Evolutionary conservation across 1,284 basidiomycete species (phyloP).

Genomic region (Phellinidium pouzarii): DNA sequence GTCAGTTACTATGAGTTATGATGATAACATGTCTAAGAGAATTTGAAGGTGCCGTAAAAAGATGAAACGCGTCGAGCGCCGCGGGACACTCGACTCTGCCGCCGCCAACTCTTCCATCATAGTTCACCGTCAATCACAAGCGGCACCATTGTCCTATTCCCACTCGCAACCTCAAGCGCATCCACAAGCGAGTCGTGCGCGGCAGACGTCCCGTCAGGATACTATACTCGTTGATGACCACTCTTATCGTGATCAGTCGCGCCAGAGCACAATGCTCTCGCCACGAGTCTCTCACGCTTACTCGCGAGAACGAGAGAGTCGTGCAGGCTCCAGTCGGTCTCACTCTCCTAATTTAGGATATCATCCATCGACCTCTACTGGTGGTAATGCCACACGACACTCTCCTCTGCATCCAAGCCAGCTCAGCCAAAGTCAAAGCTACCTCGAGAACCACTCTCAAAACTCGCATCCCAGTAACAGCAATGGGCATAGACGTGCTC

Average conservation of each 20-base stretch:
- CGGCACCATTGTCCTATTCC: background rate
- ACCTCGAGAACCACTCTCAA: background rate
- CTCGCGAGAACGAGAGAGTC: slow-evolving; percentile 1
- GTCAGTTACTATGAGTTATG: slow-evolving; percentile 4
- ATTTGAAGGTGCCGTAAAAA: slow-evolving; percentile 64
- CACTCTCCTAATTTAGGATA: slow-evolving; percentile 3
- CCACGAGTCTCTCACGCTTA: slow-evolving; percentile 3
- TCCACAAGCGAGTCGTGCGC: background rate
- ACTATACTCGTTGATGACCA: background rate
- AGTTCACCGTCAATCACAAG: slow-evolving; percentile 23
- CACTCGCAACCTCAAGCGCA: slow-evolving; percentile 1
- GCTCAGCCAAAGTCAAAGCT: background rate
- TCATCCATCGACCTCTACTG: background rate
- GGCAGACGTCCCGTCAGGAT: background rate
- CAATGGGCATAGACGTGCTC: background rate
- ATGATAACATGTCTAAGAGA: background rate
- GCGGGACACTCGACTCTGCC: slow-evolving; percentile 50
- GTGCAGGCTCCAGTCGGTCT: background rate
- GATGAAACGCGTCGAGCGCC: slow-evolving; percentile 75
- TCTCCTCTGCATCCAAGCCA: background rate
- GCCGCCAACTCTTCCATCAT: slow-evolving; percentile 20
- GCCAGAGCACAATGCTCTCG: background rate
- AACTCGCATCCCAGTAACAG: too few species aligned
- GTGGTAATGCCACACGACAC: background rate
- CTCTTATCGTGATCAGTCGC: background rate